Base-by-base conservation (phyloP, 257 asterid genomes). In the Verbena officinalis region DNA sequence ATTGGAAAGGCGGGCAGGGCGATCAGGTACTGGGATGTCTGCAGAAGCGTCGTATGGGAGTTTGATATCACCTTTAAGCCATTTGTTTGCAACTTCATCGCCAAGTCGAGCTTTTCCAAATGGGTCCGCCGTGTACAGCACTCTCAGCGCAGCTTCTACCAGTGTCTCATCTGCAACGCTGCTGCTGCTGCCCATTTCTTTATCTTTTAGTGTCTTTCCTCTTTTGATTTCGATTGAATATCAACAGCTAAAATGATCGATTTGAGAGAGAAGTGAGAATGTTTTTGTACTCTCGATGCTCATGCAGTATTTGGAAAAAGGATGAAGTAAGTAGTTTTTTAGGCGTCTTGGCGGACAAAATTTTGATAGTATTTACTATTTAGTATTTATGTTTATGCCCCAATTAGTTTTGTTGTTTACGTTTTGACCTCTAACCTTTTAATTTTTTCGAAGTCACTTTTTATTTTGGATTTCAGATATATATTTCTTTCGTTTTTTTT, bases 21-120 rank as follows among this genome's bases (percentile, higher is more conserved):
- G 89, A 75, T 85, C 91, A 7, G 97, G 94, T 6, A 84, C 86
- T 12, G 59, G 16, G 59, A 75, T 69, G 36, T 86, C 86, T 39
- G 23, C 43, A 2, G 78, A 71, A 51, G 80, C 65, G 52, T 79
- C 62, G 66, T 80, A 92, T 10, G 97, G 74, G 7, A 14, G 63
- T 36, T 55, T 13, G 38, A 89, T 79, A 59, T 73, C 72, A 7
- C 93, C 97, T 46, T 79, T 72, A 14, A 83, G 80, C 98, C 96
- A 92, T 67, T 72, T 84, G 56, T 71, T 70, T 0, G 98, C 93
- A 34, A 92, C 76, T 71, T 85, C 90, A 39, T 87, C 84, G 51
- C 97, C 98, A 9, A 92, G 69, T 7, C 86, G 85, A 67, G 97
- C 98, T 75, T 92, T 89, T 76, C 82, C 95, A 59, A 78, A 77